Conservation (phyloP, 2,329 filamentous ascomycete genomes). For the Penicillium italicum region DNA sequence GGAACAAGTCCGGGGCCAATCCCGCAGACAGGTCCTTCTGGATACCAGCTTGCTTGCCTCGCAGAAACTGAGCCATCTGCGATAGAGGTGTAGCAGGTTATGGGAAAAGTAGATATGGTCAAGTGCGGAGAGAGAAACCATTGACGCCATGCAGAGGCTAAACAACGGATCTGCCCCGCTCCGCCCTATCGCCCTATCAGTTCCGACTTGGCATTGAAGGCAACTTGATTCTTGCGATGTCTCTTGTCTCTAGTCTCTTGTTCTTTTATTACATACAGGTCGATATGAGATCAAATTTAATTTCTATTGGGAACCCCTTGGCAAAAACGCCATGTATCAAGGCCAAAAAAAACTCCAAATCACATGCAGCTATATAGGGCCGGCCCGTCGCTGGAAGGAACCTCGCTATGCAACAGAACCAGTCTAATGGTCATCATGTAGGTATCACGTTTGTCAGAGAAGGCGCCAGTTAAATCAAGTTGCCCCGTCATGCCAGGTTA, state of each 20-base stretch:
- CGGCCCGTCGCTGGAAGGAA: background rate
- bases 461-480: background rate
- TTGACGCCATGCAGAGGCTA: slow-evolving; percentile 30
- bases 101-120: slow-evolving; percentile 7
- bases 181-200: slow-evolving; percentile 13
- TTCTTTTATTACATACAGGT: background rate
- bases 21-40: slow-evolving; percentile 84
- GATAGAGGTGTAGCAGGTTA: slow-evolving; percentile 5
- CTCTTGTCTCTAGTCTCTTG: background rate
- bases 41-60: slow-evolving; percentile 90
- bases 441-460: slow-evolving; percentile 3
- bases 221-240: background rate
- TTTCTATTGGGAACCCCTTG: background rate
- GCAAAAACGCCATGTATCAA: background rate
- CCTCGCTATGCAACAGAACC: background rate
- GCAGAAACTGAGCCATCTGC: slow-evolving; percentile 78
- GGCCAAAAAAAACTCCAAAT: slow-evolving; percentile 1
- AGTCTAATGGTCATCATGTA: background rate
- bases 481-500: slow-evolving; percentile 6
- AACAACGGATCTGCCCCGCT: slow-evolving; percentile 24
- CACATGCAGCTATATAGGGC: slow-evolving; percentile 13
- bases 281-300: too few relatives aligned
- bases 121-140: slow-evolving; percentile 16
- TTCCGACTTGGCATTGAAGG: slow-evolving; percentile 1
- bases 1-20: slow-evolving; percentile 72